A percentile compares a stretch with the other conserved stretches of the same genome.
These are phyloP conservation scores for Talaromyces rugulosus DNA, from an alignment of 2,329 filamentous ascomycete species.

Conservation along the genomic window DNA sequence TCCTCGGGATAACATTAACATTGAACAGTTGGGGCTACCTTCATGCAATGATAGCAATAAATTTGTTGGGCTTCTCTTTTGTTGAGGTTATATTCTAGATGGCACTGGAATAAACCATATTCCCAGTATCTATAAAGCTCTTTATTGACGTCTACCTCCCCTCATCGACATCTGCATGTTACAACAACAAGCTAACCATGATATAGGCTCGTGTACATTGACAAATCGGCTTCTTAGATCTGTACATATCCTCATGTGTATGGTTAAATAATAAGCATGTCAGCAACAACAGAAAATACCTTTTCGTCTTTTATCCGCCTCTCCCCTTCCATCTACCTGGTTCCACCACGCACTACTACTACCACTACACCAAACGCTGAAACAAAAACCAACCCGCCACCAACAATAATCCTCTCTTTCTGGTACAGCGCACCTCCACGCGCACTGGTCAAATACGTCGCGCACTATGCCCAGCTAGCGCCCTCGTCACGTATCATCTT, in stretches of 20 bases:
- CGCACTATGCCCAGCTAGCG: conserved; percentile 39
- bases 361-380: not conserved
- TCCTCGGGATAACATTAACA: not conserved
- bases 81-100: not conserved
- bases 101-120: not conserved
- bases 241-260: not conserved
- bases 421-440: conserved; percentile 47
- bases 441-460: conserved; percentile 46
- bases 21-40: not conserved
- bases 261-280: not conserved
- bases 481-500: conserved; percentile 42
- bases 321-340: conserved; percentile 35
- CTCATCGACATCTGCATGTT: not conserved
- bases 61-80: not conserved
- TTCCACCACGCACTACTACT: conserved; percentile 23
- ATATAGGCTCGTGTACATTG: not conserved
- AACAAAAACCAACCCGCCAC: conserved; percentile 14
- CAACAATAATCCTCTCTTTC: conserved; percentile 43
- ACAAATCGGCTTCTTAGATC: not conserved
- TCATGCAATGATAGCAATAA: too few relatives aligned
- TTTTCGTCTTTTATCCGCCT: conserved; percentile 21
- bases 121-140: too few relatives aligned
- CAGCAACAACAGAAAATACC: not conserved
- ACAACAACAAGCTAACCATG: not conserved
- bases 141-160: not conserved